These are phyloP conservation scores for Solanum sparsipilum DNA, from an alignment of 257 asterid genomes.

Conservation along the genomic window DNA sequence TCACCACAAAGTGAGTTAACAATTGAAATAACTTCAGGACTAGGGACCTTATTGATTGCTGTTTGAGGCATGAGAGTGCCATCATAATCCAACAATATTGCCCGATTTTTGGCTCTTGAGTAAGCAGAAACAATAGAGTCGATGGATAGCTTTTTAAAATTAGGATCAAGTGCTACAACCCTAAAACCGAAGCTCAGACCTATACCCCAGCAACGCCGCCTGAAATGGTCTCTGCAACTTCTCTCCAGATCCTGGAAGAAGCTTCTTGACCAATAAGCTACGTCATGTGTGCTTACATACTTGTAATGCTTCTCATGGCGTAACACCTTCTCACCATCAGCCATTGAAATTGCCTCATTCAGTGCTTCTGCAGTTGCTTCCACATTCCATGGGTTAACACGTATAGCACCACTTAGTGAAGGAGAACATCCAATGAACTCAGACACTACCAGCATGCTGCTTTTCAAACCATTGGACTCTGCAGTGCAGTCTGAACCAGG, in stretches of 20 bases:
- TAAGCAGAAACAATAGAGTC: conserved; percentile 31
- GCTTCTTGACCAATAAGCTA: conserved; percentile 44
- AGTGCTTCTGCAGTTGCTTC: conserved; percentile 43
- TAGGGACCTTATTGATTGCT: conserved; percentile 23
- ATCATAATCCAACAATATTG: conserved; percentile 39
- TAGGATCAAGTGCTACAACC: conserved; percentile 48
- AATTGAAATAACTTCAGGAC: conserved; percentile 23
- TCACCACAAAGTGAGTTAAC: conserved; percentile 25
- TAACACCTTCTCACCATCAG: conserved; percentile 36
- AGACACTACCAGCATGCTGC: conserved; percentile 43
- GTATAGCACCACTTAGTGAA: conserved; percentile 44
- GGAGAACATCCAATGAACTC: conserved; percentile 53
- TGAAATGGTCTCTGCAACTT: conserved; percentile 37
- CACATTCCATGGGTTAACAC: conserved; percentile 46
- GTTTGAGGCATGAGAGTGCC: conserved; percentile 45
- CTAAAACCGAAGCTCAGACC: conserved; percentile 43
- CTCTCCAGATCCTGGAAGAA: conserved; percentile 49
- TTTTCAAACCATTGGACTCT: conserved; percentile 16
- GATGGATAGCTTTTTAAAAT: conserved; percentile 32
- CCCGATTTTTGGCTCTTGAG: conserved; percentile 30
- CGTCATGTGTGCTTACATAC: conserved; percentile 42
- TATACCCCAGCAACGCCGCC: conserved; percentile 40
- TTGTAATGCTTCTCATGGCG: conserved; percentile 51
- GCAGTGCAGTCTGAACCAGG: conserved; percentile 12
- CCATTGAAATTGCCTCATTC: conserved; percentile 36